A percentile compares a stretch with the other conserved stretches of the same genome.
These are phyloP conservation scores for Paspalum notatum DNA, from an alignment of 176 grass and related monocot species.

Conservation along the genomic window DNA sequence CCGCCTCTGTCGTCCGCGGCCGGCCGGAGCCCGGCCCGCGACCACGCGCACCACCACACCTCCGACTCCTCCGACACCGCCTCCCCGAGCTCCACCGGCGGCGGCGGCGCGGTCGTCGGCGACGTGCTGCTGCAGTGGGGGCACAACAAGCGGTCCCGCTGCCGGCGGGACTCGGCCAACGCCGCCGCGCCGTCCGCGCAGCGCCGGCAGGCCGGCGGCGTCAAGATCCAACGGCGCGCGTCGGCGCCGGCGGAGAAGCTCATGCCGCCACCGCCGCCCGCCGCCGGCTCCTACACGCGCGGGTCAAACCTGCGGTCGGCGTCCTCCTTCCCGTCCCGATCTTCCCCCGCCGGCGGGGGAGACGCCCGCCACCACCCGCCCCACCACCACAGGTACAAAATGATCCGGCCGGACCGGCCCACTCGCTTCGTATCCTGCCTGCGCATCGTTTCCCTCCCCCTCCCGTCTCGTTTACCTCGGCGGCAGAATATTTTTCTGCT, in stretches of 20 bases:
- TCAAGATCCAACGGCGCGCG: conserved; percentile 66
- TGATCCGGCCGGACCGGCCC: neutral
- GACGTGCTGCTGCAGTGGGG: conserved; percentile 90
- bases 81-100: conserved; percentile 49
- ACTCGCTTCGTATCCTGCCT: conserved; percentile 3
- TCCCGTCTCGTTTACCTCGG: conserved; percentile 22
- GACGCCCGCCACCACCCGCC: conserved; percentile 27
- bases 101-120: conserved; percentile 24
- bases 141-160: conserved; percentile 82
- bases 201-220: conserved; percentile 8
- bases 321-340: conserved; percentile 40
- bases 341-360: neutral
- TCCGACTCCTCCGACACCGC: conserved; percentile 53
- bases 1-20: neutral
- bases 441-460: neutral
- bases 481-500: conserved; percentile 22
- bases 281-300: conserved; percentile 52
- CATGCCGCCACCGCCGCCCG: conserved; percentile 53
- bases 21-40: conserved; percentile 38
- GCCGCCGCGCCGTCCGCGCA: conserved; percentile 42
- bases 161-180: conserved; percentile 59
- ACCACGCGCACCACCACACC: conserved; percentile 39
- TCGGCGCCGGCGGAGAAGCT: conserved; percentile 68
- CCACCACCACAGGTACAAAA: conserved; percentile 44
- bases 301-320: conserved; percentile 62